Conservation (phyloP, 83 land plant genomes). For the Larix sibirica region DNA sequence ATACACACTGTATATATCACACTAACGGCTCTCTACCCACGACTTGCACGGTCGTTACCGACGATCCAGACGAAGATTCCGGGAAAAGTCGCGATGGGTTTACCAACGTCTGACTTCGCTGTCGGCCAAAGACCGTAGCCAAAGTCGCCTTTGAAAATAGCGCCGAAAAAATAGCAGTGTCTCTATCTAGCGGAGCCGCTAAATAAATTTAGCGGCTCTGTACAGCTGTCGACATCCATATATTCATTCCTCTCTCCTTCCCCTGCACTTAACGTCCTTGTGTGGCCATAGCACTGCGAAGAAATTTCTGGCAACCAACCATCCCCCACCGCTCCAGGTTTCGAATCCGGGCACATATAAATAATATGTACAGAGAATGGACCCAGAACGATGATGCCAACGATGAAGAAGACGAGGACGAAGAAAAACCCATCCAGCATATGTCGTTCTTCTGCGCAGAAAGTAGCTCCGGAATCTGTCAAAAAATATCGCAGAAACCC, state of each 20-base stretch:
- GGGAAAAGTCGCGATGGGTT: no score
- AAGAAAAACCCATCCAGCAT: not conserved
- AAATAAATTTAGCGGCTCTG: not conserved
- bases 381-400: not conserved
- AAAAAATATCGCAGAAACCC: no score
- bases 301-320: not conserved
- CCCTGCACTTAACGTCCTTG: not conserved
- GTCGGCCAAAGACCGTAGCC: no score
- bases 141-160: no score
- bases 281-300: not conserved
- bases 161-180: no score
- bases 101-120: no score
- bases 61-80: no score
- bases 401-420: not conserved
- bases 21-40: no score
- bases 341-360: not conserved
- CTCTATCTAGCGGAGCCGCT: not conserved
- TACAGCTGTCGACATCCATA: not conserved
- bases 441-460: no score
- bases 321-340: not conserved
- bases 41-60: no score
- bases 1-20: no score
- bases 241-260: not conserved
- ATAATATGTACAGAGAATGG: not conserved
- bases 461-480: no score